Percentiles rank a stretch among this genome's conserved stretches.
phyloP scores from a whole-genome alignment of 176 grass and related monocot species.

The Hyparrhenia diplandra region DNA sequence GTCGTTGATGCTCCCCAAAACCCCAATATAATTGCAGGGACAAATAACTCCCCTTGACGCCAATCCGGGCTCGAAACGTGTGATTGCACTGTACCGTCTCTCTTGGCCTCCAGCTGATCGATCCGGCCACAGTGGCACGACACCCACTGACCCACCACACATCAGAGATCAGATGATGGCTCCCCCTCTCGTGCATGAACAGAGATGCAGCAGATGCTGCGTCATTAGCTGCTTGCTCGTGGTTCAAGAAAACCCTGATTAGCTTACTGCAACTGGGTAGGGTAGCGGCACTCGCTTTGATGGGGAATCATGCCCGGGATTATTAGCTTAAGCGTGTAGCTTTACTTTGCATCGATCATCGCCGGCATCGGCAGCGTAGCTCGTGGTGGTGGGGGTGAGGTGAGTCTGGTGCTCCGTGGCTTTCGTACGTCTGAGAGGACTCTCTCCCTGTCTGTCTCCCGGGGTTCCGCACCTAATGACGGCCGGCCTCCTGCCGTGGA shows the following conservation, averaged over 20 bases:
- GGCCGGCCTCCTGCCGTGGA: neutral
- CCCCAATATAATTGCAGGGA: neutral
- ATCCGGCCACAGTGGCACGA: neutral
- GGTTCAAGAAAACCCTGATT: neutral
- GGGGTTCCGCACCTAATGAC: neutral
- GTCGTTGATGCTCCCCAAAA: neutral
- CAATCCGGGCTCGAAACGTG: conserved; percentile 39
- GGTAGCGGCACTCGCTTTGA: neutral
- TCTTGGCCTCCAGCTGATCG: too few relatives aligned
- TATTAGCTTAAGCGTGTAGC: neutral
- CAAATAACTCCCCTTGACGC: neutral
- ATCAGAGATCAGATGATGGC: too few relatives aligned
- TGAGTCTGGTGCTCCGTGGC: neutral
- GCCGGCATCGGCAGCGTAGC: neutral
- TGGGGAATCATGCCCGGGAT: neutral
- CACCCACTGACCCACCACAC: neutral
- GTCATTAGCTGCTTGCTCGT: neutral
- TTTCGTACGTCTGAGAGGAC: too few relatives aligned
- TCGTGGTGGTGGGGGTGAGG: conserved; percentile 3
- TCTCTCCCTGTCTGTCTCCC: neutral
- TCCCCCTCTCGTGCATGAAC: neutral
- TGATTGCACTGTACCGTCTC: neutral
- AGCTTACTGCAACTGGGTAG: neutral
- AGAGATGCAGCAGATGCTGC: too few relatives aligned
- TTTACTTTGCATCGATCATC: conserved; percentile 14